Conservation (phyloP, 768 basidiomycete species). For the Panaeolus cyanescens region DNA sequence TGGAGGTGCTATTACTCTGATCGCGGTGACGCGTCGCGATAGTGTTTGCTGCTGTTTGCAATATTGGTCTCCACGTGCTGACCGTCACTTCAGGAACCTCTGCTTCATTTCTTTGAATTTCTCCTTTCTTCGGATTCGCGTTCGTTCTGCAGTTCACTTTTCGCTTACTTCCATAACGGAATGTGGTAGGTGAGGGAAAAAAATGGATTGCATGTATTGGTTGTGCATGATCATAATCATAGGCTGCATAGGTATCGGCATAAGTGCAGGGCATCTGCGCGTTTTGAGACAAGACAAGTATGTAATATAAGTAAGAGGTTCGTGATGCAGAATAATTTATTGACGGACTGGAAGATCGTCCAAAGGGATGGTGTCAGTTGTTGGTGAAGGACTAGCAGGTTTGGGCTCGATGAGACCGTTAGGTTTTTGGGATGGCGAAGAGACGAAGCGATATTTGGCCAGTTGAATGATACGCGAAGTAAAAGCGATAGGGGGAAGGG, state of each 20-base stretch:
- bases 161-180: slow-evolving; percentile 7
- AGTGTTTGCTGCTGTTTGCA: slow-evolving; percentile 47
- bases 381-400: slow-evolving; percentile 7
- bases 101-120: background rate
- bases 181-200: slow-evolving; percentile 14
- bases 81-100: slow-evolving; percentile 24
- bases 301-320: slow-evolving; percentile 35
- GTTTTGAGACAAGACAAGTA: slow-evolving; percentile 39
- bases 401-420: slow-evolving; percentile 8
- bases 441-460: slow-evolving; percentile 16
- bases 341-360: slow-evolving; percentile 49
- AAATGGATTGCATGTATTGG: slow-evolving; percentile 30
- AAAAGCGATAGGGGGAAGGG: slow-evolving; percentile 51
- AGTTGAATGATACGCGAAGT: slow-evolving; percentile 40
- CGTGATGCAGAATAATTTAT: slow-evolving; percentile 39
- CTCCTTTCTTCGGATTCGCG: background rate
- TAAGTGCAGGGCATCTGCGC: slow-evolving; percentile 27
- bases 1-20: slow-evolving; percentile 37
- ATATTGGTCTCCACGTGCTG: slow-evolving; percentile 26
- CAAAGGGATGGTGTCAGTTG: slow-evolving; percentile 34
- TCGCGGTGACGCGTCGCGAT: slow-evolving; percentile 67
- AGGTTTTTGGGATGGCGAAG: slow-evolving; percentile 18
- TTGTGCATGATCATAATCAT: slow-evolving; percentile 25
- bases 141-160: background rate
- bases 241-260: slow-evolving; percentile 25